phyloP scores from a whole-genome alignment of 2,329 filamentous ascomycete species.

The Plenodomus lindquistii region DNA sequence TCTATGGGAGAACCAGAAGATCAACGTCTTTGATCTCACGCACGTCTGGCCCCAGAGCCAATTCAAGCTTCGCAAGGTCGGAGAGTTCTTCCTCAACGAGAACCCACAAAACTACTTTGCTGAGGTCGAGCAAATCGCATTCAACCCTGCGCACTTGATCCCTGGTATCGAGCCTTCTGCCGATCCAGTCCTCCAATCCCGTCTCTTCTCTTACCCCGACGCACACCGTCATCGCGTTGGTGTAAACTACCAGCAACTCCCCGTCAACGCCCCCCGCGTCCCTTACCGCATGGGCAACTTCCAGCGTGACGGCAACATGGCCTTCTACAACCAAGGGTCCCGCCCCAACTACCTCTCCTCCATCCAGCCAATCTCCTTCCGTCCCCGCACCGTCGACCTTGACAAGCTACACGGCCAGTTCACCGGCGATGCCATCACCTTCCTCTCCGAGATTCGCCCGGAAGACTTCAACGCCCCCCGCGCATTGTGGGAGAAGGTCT shows the following conservation, averaged over 20 bases:
- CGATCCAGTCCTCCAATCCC: slow-evolving; percentile 70
- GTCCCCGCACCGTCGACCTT: slow-evolving; percentile 51
- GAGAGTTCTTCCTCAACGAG: slow-evolving; percentile 58
- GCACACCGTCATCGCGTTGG: slow-evolving; percentile 63
- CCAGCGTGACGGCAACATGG: slow-evolving; percentile 74
- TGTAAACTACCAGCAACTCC: slow-evolving; percentile 63
- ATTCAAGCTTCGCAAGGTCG: slow-evolving; percentile 58
- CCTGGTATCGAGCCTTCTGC: slow-evolving; percentile 71
- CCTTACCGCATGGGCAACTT: slow-evolving; percentile 65
- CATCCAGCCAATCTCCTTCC: slow-evolving; percentile 57
- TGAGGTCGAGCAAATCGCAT: slow-evolving; percentile 71
- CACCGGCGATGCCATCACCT: slow-evolving; percentile 53
- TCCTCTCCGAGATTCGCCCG: slow-evolving; percentile 56
- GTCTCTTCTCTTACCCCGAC: slow-evolving; percentile 73
- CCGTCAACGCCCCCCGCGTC: slow-evolving; percentile 57
- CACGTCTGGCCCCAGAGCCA: slow-evolving; percentile 59
- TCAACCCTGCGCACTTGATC: slow-evolving; percentile 68
- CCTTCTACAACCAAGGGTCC: slow-evolving; percentile 66
- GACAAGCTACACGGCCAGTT: slow-evolving; percentile 57
- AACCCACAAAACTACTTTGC: slow-evolving; percentile 65
- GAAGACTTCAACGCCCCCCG: slow-evolving; percentile 62
- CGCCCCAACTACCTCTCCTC: slow-evolving; percentile 62
- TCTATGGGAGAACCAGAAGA: slow-evolving; percentile 56
- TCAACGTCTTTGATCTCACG: slow-evolving; percentile 60
- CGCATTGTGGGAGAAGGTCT: slow-evolving; percentile 64